Evolutionary conservation across 164 flowering plant species (phyloP).

Genomic region (Santalum album): DNA sequence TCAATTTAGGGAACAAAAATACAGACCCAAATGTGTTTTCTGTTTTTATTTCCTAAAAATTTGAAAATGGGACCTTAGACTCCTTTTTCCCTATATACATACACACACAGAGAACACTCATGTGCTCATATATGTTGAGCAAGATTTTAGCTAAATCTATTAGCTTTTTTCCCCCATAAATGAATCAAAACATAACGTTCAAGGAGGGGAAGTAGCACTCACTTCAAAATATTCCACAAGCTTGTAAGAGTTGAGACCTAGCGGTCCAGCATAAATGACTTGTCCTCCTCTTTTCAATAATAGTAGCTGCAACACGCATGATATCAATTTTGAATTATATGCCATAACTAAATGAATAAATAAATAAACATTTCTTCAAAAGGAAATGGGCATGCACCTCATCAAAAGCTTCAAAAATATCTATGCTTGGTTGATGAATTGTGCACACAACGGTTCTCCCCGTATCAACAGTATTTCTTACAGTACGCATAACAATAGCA

Average conservation of each 20-base stretch:
- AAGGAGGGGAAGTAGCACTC: neutral
- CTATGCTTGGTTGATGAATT: slow-evolving; percentile 66
- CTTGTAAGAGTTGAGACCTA: slow-evolving; percentile 40
- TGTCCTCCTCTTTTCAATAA: slow-evolving; percentile 57
- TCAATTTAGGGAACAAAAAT: no score
- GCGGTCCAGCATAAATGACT: slow-evolving; percentile 55
- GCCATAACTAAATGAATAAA: neutral
- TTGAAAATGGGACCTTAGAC: no score
- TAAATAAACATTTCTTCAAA: neutral
- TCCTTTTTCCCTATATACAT: no score
- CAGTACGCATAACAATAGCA: slow-evolving; percentile 61
- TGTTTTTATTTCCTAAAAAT: no score
- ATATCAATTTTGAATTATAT: neutral
- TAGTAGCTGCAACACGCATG: slow-evolving; percentile 29
- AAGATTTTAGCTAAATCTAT: no score
- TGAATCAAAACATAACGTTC: neutral
- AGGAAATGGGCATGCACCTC: slow-evolving; percentile 24
- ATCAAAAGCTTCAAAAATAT: slow-evolving; percentile 62
- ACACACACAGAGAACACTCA: no score
- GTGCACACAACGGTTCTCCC: slow-evolving; percentile 73
- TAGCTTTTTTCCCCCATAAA: neutral
- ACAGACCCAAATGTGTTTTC: no score
- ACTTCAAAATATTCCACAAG: slow-evolving; percentile 54
- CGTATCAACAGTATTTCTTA: slow-evolving; percentile 59
- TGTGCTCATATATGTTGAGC: no score